Evolutionary conservation across 2,329 filamentous ascomycete species (phyloP), one percentile per base, ranked within the genome.

Genomic region (Ceratocystis harringtonii): DNA sequence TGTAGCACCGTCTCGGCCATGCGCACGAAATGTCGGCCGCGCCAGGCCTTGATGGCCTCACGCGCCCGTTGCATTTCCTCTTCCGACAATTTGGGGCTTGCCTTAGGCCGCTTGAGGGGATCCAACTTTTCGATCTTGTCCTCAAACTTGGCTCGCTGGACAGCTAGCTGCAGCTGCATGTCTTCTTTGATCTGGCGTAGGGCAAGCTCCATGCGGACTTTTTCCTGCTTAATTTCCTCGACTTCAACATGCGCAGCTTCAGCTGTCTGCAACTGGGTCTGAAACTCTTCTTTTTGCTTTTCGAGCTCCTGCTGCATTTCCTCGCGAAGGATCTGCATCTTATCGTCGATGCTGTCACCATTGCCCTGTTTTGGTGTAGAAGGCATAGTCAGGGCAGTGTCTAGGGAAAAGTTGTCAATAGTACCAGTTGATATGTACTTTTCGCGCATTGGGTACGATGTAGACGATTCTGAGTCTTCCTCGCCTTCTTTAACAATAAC

Each of bases 401-500:
- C 94, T 17, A 99, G 80, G 1, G 92, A 97, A 71, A 96, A 94
- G 73, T 95, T 96, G 75, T 99, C 94, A 64, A 97, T 81, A 0
- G 92, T 96, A 1, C 92, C 92, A 65, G 88, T 94, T 2, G 92
- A 96, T 78, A 96, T 84, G 75, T 97, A 97, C 72, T 97, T 97
- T 71, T 99, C 94, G 63, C 94, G 83, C 36, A 92, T 80, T 1
- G 90, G 87, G 72, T 92, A 96, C 0, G 92, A 96, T 32, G 86
- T 88, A 61, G 88, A 84, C 0, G 92, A 96, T 70, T 99, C 94
- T 64, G 86, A 84, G 73, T 97, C 94, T 66, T 96, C 92, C 65
- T 92, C 89, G 50, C 87, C 87, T 68, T 92, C 91, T 25, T 91
- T 84, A 3, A 77, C 81, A 66, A 79, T 82, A 64, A 90, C 90